Evolutionary conservation across 2,329 filamentous ascomycete genomes (phyloP).

Genomic region (Biscogniauxia mediterranea): DNA sequence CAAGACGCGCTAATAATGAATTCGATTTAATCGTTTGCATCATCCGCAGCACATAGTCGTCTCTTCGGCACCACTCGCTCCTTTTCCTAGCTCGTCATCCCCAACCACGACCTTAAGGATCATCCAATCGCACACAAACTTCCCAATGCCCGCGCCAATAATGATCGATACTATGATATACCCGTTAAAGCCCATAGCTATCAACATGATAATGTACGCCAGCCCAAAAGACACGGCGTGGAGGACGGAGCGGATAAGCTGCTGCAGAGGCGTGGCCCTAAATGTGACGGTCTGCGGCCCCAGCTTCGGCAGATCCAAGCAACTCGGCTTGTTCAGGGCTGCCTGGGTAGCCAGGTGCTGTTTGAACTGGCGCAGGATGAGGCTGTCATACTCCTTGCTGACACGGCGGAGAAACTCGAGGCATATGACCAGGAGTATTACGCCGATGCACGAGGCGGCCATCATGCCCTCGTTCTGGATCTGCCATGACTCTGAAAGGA

Average conservation of each 20-base stretch:
- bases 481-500: conserved; percentile 41
- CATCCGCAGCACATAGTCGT: conserved; percentile 18
- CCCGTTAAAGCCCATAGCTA: conserved; percentile 47
- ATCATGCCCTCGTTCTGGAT: conserved; percentile 40
- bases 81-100: conserved; percentile 10
- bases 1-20: neutral
- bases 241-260: conserved; percentile 39
- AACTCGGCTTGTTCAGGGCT: conserved; percentile 14
- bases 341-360: conserved; percentile 32
- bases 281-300: conserved; percentile 32
- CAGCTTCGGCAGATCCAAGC: conserved; percentile 12
- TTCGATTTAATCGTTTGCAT: neutral
- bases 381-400: conserved; percentile 42
- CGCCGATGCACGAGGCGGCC: conserved; percentile 44
- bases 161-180: conserved; percentile 45
- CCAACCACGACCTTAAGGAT: conserved; percentile 40
- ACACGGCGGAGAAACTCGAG: conserved; percentile 41
- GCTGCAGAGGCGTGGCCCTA: conserved; percentile 40
- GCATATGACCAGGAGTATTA: conserved; percentile 38
- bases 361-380: conserved; percentile 40
- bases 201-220: conserved; percentile 44
- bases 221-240: conserved; percentile 41
- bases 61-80: conserved; percentile 9
- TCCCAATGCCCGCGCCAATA: conserved; percentile 49
- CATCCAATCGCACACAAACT: conserved; percentile 55